Evolutionary conservation across 345 rosid species (phyloP).

Genomic region (Arabidopsis suecica): DNA sequence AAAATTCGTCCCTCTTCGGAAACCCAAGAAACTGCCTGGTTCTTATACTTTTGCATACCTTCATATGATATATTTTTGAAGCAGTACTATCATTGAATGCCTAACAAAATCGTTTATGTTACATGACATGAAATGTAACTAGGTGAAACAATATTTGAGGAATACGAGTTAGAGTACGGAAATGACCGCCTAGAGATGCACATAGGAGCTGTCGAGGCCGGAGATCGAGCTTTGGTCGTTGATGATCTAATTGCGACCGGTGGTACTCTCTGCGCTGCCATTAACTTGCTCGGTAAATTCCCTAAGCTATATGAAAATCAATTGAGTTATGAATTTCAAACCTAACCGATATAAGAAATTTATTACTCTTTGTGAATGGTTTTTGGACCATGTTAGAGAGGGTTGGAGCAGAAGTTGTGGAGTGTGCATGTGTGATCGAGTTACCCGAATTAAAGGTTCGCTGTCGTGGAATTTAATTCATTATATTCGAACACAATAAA

Average conservation of each 20-base stretch:
- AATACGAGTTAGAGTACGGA: slow-evolving; percentile 87
- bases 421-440: slow-evolving; percentile 87
- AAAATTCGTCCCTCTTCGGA: slow-evolving; percentile 90
- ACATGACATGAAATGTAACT: slow-evolving; percentile 33
- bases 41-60: slow-evolving; percentile 13
- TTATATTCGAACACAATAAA: slow-evolving; percentile 38
- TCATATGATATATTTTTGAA: not conserved
- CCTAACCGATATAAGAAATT: slow-evolving; percentile 11
- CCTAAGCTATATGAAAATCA: not conserved
- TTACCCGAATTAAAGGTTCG: slow-evolving; percentile 80
- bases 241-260: slow-evolving; percentile 96
- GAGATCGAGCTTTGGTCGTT: slow-evolving; percentile 84
- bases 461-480: slow-evolving; percentile 37
- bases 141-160: slow-evolving; percentile 90
- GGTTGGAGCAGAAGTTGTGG: slow-evolving; percentile 91
- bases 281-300: slow-evolving; percentile 76
- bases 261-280: slow-evolving; percentile 94
- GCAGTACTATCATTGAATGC: not conserved
- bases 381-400: slow-evolving; percentile 56
- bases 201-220: slow-evolving; percentile 79
- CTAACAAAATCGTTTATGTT: slow-evolving; percentile 10
- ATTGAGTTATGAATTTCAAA: not conserved
- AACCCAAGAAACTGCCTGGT: slow-evolving; percentile 96
- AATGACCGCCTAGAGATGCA: slow-evolving; percentile 92
- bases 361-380: slow-evolving; percentile 1